phyloP scores from a whole-genome alignment of 352 stramenopile genomes.

The Globisporangium alternatum region DNA sequence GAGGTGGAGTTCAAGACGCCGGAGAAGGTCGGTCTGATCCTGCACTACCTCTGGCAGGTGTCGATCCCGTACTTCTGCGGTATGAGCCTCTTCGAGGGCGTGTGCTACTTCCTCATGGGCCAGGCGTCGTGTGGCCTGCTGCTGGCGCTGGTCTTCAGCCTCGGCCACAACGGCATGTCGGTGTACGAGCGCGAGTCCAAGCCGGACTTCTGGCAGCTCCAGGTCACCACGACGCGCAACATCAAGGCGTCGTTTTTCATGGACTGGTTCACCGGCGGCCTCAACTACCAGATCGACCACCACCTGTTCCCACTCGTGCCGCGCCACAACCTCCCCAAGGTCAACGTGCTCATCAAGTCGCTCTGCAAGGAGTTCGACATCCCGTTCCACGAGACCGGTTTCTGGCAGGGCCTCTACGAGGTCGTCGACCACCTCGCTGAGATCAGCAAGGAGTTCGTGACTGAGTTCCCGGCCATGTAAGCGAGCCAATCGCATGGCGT shows the following conservation, averaged over 20 bases:
- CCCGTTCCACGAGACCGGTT: slow-evolving; percentile 95
- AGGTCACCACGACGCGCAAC: slow-evolving; percentile 98
- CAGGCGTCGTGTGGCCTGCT: slow-evolving; percentile 93
- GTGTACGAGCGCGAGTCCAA: slow-evolving; percentile 95
- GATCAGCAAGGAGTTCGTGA: slow-evolving; percentile 94
- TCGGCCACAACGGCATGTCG: slow-evolving; percentile 98
- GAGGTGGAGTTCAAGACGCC: slow-evolving; percentile 84
- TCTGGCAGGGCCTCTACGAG: slow-evolving; percentile 92
- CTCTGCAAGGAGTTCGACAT: slow-evolving; percentile 98
- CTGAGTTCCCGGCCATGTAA: slow-evolving; percentile 99
- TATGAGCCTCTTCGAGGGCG: slow-evolving; percentile 66
- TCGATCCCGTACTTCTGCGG: slow-evolving; percentile 59
- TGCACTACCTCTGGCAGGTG: slow-evolving; percentile 94
- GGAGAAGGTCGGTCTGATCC: slow-evolving; percentile 67
- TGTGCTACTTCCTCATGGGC: slow-evolving; percentile 82
- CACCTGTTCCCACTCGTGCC: slow-evolving; percentile 98
- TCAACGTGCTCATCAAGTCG: slow-evolving; percentile 93
- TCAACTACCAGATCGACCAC: slow-evolving; percentile 99
- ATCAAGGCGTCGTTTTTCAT: slow-evolving; percentile 93
- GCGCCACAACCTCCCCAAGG: slow-evolving; percentile 93
- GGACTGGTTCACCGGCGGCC: slow-evolving; percentile 97
- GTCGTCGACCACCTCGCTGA: slow-evolving; percentile 92
- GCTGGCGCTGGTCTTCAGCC: slow-evolving; percentile 95
- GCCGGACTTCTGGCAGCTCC: slow-evolving; percentile 98
- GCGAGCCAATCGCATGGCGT: neutral